Base-by-base conservation (phyloP, 805 yeast genomes). In the Zygosaccharomyces siamensis region DNA sequence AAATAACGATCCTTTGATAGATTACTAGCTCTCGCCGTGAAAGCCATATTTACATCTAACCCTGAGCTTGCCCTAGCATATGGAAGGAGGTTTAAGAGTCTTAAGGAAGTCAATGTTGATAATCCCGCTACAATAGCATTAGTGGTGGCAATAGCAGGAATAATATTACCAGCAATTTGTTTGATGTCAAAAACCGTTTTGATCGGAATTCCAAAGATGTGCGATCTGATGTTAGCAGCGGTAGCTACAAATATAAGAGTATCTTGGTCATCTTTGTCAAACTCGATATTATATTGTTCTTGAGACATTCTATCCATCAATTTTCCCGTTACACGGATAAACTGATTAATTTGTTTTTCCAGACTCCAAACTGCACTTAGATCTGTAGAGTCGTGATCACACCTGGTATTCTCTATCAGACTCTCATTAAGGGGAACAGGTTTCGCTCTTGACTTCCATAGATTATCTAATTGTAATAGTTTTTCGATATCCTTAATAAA, bases 121-220 rank as follows among this genome's bases (percentile, higher is more conserved):
- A 89, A 77, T 0, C 99, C 99, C 0, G 97, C 89, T 57, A 93
- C 83, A 11, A 93, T 84, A 1, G 99, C 98, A 66, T 93, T 93
- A 3, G 97, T 92, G 1, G 99, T 93, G 5, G 99, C 98, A 57
- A 95, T 90, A 0, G 99, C 99, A 0, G 99, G 99, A 36, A 93
- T 93, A 59, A 93, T 93, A 66, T 92, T 93, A 5, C 99, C 99
- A 0, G 99, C 99, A 54, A 92, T 89, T 60, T 86, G 95, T 64
- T 93, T 93, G 52, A 86, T 79, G 51, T 89, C 96, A 62, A 95
- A 93, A 51, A 86, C 83, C 3, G 93, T 75, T 62, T 85, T 84
- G 45, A 72, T 56, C 30, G 82, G 86, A 48, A 90, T 89, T 21
- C 75, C 72, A 62, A 90, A 92, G 2, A 86, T 75, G 43, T 60